Evolutionary conservation across 768 basidiomycete genomes (phyloP).

Genomic region (Suillus weaverae): DNA sequence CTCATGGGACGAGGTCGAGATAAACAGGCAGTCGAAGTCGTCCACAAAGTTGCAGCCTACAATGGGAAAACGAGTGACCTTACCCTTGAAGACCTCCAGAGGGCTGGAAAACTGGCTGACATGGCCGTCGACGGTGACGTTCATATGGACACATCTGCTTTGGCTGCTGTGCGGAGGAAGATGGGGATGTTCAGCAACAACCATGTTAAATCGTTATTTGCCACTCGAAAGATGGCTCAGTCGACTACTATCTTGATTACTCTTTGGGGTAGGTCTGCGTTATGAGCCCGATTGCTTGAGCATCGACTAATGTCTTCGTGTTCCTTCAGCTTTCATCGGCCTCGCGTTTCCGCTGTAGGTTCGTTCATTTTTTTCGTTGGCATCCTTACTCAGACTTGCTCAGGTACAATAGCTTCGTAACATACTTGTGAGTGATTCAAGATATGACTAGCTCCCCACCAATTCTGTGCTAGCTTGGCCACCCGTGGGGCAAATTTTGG

Average conservation of each 20-base stretch:
- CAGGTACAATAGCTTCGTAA: conserved; percentile 53
- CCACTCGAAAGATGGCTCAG: conserved; percentile 48
- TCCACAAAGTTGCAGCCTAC: conserved; percentile 60
- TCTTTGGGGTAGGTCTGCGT: conserved; percentile 46
- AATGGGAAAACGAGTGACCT: conserved; percentile 54
- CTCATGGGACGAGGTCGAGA: conserved; percentile 69
- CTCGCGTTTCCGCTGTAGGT: conserved; percentile 69
- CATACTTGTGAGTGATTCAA: conserved; percentile 44
- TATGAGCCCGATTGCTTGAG: background rate
- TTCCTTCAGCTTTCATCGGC: conserved; percentile 62
- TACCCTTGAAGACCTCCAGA: conserved; percentile 49
- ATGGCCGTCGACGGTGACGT: conserved; percentile 14
- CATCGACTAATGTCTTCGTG: background rate
- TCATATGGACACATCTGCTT: conserved; percentile 36
- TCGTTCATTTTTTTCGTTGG: background rate
- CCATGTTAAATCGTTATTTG: conserved; percentile 51
- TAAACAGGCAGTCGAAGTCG: conserved; percentile 56
- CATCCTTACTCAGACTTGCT: background rate
- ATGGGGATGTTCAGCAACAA: conserved; percentile 38
- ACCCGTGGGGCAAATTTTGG: conserved; percentile 71
- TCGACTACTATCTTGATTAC: conserved; percentile 51
- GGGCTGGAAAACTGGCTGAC: conserved; percentile 15
- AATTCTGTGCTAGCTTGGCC: conserved; percentile 44
- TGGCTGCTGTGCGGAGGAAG: conserved; percentile 40
- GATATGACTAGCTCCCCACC: background rate